These are phyloP conservation scores for Solanum okadae DNA, from an alignment of 257 asterid species.

Conservation along the genomic window DNA sequence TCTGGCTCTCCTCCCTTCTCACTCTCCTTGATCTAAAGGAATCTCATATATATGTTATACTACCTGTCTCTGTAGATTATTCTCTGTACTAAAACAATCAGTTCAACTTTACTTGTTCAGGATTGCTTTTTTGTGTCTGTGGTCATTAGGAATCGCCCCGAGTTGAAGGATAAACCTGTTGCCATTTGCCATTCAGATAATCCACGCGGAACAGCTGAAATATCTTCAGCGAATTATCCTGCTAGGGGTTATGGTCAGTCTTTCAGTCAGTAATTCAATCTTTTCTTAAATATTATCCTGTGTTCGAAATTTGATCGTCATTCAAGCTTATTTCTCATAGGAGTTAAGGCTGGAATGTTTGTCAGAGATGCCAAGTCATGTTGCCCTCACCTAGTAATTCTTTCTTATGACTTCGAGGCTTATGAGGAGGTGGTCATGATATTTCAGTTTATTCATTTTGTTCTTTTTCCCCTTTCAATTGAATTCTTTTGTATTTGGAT, in stretches of 20 bases:
- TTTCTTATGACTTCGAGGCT: conserved; percentile 89
- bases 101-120: conserved; percentile 25
- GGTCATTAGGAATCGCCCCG: conserved; percentile 64
- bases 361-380: conserved; percentile 86
- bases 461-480: not conserved
- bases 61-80: not conserved
- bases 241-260: conserved; percentile 82
- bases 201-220: conserved; percentile 87
- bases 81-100: not conserved
- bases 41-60: not conserved
- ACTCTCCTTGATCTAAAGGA: not conserved
- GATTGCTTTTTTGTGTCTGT: conserved; percentile 95
- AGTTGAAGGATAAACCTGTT: conserved; percentile 68
- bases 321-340: conserved; percentile 20
- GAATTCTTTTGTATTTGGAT: not conserved
- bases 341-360: conserved; percentile 94
- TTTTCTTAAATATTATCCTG: not conserved
- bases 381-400: conserved; percentile 83
- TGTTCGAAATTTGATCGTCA: not conserved
- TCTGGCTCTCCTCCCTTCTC: not conserved
- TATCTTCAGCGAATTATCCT: conserved; percentile 93
- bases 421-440: conserved; percentile 64
- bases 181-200: conserved; percentile 94
- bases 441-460: not conserved
- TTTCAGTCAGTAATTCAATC: conserved; percentile 1